Evolutionary conservation across 495 filamentous ascomycete genomes (phyloP).

Genomic region (Geopyxis carbonaria): DNA sequence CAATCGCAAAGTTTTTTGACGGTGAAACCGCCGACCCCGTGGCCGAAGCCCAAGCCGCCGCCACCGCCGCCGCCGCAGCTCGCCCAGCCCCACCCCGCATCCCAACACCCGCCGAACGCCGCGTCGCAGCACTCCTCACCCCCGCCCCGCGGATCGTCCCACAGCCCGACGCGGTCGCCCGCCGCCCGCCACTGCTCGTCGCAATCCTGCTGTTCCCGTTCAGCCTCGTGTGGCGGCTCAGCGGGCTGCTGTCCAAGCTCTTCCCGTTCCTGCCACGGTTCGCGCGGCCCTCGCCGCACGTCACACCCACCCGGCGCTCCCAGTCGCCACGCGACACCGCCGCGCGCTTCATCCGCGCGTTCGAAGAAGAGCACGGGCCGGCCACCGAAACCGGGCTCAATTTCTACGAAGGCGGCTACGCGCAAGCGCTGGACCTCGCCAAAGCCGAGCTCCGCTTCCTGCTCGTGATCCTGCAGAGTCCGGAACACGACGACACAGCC

Average conservation of each 20-base stretch:
- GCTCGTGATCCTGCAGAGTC: slow-evolving; percentile 64
- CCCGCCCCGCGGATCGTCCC: slow-evolving; percentile 69
- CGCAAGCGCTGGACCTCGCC: slow-evolving; percentile 70
- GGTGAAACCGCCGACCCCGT: slow-evolving; percentile 73
- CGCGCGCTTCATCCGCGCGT: slow-evolving; percentile 71
- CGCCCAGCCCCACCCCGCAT: slow-evolving; percentile 26
- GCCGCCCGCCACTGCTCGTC: slow-evolving; percentile 55
- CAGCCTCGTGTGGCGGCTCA: slow-evolving; percentile 51
- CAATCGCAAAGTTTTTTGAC: slow-evolving; percentile 92
- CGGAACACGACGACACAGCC: slow-evolving; percentile 82
- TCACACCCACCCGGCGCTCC: slow-evolving; percentile 43
- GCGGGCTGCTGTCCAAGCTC: slow-evolving; percentile 49
- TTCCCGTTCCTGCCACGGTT: slow-evolving; percentile 73
- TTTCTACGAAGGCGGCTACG: slow-evolving; percentile 74
- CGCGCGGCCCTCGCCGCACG: slow-evolving; percentile 30
- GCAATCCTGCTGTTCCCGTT: slow-evolving; percentile 67
- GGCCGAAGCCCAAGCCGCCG: slow-evolving; percentile 48
- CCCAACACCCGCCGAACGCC: slow-evolving; percentile 18
- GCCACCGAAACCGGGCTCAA: slow-evolving; percentile 35
- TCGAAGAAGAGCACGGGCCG: slow-evolving; percentile 88
- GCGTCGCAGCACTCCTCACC: slow-evolving; percentile 27
- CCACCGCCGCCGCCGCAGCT: slow-evolving; percentile 26
- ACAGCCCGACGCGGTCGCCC: slow-evolving; percentile 46
- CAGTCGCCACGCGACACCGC: slow-evolving; percentile 75
- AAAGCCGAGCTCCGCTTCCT: slow-evolving; percentile 85